A percentile compares a stretch with the other conserved stretches of the same genome.
phyloP scores from a whole-genome alignment of 768 basidiomycete species.

The Naganishia kalamii region DNA sequence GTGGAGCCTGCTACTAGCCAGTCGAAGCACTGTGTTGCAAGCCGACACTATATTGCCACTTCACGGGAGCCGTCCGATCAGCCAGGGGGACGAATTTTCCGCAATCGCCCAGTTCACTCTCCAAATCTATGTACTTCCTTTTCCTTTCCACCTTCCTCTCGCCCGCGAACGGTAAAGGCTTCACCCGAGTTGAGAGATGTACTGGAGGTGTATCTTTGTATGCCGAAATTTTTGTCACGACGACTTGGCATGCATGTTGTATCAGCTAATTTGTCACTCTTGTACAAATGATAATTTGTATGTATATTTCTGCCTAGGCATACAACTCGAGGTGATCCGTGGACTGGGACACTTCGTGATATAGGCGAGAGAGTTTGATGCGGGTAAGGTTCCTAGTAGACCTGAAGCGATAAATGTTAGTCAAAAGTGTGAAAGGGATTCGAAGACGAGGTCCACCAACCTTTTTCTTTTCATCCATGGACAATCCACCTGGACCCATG shows the following conservation, averaged over 20 bases:
- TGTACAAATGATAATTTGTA: not conserved
- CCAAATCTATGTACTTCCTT: too few relatives aligned
- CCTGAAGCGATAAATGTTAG: not conserved
- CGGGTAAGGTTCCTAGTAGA: not conserved
- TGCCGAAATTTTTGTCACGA: too few relatives aligned
- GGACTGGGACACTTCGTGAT: not conserved
- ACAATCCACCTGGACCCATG: conserved; percentile 95
- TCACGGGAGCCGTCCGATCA: too few relatives aligned
- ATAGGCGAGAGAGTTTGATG: not conserved
- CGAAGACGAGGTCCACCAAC: conserved; percentile 44
- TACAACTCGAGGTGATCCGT: not conserved
- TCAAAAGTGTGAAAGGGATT: not conserved
- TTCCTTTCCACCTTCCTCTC: too few relatives aligned
- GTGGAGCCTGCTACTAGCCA: conserved; percentile 3
- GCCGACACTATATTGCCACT: too few relatives aligned
- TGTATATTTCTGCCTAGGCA: not conserved
- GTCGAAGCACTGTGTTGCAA: not conserved
- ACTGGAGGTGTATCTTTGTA: too few relatives aligned
- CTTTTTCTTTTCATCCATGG: conserved; percentile 99
- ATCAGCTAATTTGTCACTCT: not conserved
- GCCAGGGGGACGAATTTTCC: too few relatives aligned
- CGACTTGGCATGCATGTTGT: too few relatives aligned
- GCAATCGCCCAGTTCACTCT: too few relatives aligned
- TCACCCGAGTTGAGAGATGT: too few relatives aligned
- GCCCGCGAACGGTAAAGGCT: too few relatives aligned